These are phyloP conservation scores for Mucuna pruriens DNA, from an alignment of 306 rosid genomes.

Conservation along the genomic window DNA sequence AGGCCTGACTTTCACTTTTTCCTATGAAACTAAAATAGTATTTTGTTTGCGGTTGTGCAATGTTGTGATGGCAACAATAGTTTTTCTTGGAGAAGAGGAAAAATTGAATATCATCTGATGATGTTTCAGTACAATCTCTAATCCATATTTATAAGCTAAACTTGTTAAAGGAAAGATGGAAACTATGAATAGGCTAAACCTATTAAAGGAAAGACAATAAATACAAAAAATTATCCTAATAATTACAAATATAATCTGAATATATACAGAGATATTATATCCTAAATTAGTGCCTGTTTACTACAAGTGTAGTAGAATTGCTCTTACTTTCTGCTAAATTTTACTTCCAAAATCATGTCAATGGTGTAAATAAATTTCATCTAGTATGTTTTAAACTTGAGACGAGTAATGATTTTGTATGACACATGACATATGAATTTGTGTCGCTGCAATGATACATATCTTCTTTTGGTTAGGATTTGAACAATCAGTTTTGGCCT, in stretches of 20 bases:
- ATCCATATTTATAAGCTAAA: too few relatives aligned
- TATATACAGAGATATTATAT: too few relatives aligned
- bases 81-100: too few relatives aligned
- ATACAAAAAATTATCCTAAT: too few relatives aligned
- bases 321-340: not conserved
- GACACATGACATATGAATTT: not conserved
- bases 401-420: not conserved
- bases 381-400: not conserved
- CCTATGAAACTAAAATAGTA: not conserved
- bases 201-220: too few relatives aligned
- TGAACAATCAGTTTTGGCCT: not conserved
- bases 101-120: too few relatives aligned
- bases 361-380: not conserved
- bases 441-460: not conserved
- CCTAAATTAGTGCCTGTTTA: too few relatives aligned
- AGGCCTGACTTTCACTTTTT: not conserved
- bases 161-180: too few relatives aligned
- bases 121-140: too few relatives aligned
- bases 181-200: too few relatives aligned
- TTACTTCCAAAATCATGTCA: not conserved
- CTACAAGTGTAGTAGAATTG: not conserved
- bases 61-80: not conserved
- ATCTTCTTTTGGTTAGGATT: not conserved
- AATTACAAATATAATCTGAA: too few relatives aligned
- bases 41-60: constrained; percentile 4